phyloP scores from a whole-genome alignment of 345 rosid species.

The Linum usitatissimum region DNA sequence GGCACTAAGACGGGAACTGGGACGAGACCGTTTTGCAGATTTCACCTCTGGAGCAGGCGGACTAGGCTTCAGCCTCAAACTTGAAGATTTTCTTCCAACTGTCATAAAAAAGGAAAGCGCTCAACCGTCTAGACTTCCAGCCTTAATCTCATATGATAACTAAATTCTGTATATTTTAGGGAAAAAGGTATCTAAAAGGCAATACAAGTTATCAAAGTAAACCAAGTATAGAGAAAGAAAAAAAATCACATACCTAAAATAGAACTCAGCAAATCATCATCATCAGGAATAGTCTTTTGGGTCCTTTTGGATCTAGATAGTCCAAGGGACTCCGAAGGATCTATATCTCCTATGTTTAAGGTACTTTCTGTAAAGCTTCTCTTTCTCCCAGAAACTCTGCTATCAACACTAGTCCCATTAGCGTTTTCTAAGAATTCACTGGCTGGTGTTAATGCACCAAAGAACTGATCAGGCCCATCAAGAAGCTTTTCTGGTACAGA shows the following conservation, averaged over 20 bases:
- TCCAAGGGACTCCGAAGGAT: slow-evolving; percentile 61
- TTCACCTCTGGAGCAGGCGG: slow-evolving; percentile 49
- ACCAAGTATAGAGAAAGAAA: background rate
- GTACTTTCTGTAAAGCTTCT: slow-evolving; percentile 71
- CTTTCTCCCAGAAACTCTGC: slow-evolving; percentile 54
- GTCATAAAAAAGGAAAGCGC: slow-evolving; percentile 14
- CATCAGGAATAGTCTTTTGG: slow-evolving; percentile 70
- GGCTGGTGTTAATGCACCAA: slow-evolving; percentile 51
- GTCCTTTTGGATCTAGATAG: slow-evolving; percentile 44
- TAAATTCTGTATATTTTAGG: background rate
- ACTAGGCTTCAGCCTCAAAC: slow-evolving; percentile 65
- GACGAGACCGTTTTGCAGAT: slow-evolving; percentile 50
- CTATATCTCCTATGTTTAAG: slow-evolving; percentile 47
- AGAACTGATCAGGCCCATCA: slow-evolving; percentile 36
- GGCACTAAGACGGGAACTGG: slow-evolving; percentile 48
- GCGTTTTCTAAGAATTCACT: slow-evolving; percentile 32
- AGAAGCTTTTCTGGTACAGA: slow-evolving; percentile 37
- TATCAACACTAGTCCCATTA: slow-evolving; percentile 32
- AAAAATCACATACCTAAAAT: slow-evolving; percentile 54
- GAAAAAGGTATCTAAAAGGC: background rate
- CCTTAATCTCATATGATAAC: background rate
- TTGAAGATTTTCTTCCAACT: slow-evolving; percentile 83
- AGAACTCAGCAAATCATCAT: slow-evolving; percentile 86
- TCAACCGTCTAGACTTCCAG: background rate
- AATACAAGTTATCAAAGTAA: background rate